Conservation (phyloP, 2,329 filamentous ascomycete species). For the Cryphonectria japonica region DNA sequence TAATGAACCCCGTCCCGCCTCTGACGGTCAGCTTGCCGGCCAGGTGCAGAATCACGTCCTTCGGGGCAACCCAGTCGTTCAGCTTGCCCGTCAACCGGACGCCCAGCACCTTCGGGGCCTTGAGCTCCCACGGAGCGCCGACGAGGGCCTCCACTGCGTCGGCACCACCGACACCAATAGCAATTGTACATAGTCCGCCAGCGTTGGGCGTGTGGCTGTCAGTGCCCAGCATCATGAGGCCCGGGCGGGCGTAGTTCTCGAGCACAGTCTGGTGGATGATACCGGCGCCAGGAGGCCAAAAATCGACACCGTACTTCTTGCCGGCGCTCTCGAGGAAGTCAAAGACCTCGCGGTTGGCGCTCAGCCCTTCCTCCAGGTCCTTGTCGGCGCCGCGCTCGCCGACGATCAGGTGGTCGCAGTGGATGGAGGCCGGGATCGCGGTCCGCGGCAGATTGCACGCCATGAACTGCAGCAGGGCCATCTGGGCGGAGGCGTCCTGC, state of each 20-base stretch:
- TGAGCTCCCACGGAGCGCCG: constrained; percentile 95
- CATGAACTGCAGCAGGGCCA: constrained; percentile 99
- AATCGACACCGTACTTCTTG: constrained; percentile 91
- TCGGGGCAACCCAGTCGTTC: constrained; percentile 89
- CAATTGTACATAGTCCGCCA: constrained; percentile 90
- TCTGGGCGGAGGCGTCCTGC: constrained; percentile 98
- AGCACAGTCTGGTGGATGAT: constrained; percentile 98
- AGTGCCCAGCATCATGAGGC: constrained; percentile 97
- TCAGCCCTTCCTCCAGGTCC: constrained; percentile 83
- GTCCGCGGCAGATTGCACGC: constrained; percentile 87
- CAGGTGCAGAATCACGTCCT: constrained; percentile 91
- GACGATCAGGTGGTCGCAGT: constrained; percentile 99
- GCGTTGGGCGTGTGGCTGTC: constrained; percentile 98
- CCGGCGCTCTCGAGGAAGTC: constrained; percentile 94
- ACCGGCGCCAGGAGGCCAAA: constrained; percentile 91
- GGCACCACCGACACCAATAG: constrained; percentile 95
- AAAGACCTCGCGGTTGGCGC: constrained; percentile 95
- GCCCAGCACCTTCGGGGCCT: constrained; percentile 88
- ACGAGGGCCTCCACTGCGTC: constrained; percentile 97
- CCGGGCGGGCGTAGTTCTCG: constrained; percentile 97
- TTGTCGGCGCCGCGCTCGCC: constrained; percentile 86
- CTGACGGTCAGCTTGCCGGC: constrained; percentile 90
- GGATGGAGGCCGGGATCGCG: constrained; percentile 93
- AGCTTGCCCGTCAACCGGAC: constrained; percentile 83
- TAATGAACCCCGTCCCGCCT: constrained; percentile 90